Percentiles rank a stretch among this genome's conserved stretches.
Conservation (phyloP, 2,329 filamentous ascomycete species). For the Xylaria sp. region DNA sequence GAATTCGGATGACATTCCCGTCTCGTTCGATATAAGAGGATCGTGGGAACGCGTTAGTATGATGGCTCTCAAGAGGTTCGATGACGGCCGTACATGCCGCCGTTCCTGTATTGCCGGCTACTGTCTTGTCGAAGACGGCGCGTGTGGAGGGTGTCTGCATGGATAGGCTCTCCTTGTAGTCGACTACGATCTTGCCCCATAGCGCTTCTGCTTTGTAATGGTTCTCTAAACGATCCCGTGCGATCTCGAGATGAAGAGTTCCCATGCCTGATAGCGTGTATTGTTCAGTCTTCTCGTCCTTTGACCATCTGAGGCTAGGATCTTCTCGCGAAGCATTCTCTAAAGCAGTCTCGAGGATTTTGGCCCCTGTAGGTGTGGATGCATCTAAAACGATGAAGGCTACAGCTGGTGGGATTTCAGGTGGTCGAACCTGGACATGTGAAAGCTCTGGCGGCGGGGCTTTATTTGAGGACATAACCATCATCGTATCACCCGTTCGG, state of each 20-base stretch:
- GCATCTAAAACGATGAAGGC: constrained; percentile 96
- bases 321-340: constrained; percentile 87
- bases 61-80: constrained; percentile 64
- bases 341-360: constrained; percentile 79
- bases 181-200: constrained; percentile 93
- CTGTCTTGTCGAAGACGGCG: constrained; percentile 77
- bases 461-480: constrained; percentile 72
- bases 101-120: constrained; percentile 82
- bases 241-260: constrained; percentile 93
- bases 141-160: constrained; percentile 65
- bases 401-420: constrained; percentile 89
- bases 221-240: constrained; percentile 84
- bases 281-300: constrained; percentile 90
- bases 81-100: constrained; percentile 78
- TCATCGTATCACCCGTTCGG: constrained; percentile 92
- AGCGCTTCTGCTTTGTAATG: constrained; percentile 87
- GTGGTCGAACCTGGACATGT: constrained; percentile 84
- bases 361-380: constrained; percentile 79
- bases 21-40: constrained; percentile 65
- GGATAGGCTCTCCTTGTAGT: constrained; percentile 87
- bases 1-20: constrained; percentile 74
- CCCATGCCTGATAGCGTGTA: constrained; percentile 97
- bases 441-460: constrained; percentile 75
- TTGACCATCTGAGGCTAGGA: constrained; percentile 84
- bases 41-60: constrained; percentile 53